Conservation (phyloP, 192 early-diverging fungal species). For the Powellomyces hirtus region DNA sequence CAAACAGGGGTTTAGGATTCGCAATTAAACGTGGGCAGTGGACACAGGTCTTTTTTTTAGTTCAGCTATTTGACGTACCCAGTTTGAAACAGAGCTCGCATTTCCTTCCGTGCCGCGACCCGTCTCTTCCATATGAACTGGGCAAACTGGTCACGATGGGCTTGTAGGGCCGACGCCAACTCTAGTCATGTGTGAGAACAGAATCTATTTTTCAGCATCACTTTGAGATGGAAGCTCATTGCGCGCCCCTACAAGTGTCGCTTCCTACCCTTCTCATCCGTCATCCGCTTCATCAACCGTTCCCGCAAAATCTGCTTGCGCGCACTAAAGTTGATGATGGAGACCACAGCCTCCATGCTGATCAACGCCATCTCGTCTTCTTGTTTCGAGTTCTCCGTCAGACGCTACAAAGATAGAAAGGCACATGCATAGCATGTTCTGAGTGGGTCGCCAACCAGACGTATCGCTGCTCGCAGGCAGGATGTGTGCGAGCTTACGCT, state of each 20-base stretch:
- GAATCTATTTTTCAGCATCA: background rate
- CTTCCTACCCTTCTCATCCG: conserved; percentile 50
- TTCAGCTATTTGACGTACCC: no score
- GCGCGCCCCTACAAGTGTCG: background rate
- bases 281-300: conserved; percentile 46
- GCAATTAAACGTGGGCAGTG: no score
- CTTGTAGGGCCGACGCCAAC: conserved; percentile 40
- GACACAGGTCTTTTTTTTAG: no score
- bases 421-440: background rate
- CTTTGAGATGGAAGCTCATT: no score
- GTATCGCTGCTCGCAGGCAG: no score
- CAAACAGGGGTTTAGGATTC: background rate
- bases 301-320: conserved; percentile 46
- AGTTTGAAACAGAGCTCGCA: conserved; percentile 46
- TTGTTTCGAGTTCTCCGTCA: conserved; percentile 45
- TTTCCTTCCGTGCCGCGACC: conserved; percentile 38
- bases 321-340: conserved; percentile 45
- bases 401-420: background rate
- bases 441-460: background rate
- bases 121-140: conserved; percentile 59
- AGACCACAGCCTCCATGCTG: conserved; percentile 52
- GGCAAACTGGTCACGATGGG: conserved; percentile 53
- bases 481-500: no score
- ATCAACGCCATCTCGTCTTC: conserved; percentile 47
- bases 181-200: conserved; percentile 29